A percentile compares a stretch with the other conserved stretches of the same genome.
phyloP scores from a whole-genome alignment of 805 yeast species.

The Kodamaea laetipori region DNA sequence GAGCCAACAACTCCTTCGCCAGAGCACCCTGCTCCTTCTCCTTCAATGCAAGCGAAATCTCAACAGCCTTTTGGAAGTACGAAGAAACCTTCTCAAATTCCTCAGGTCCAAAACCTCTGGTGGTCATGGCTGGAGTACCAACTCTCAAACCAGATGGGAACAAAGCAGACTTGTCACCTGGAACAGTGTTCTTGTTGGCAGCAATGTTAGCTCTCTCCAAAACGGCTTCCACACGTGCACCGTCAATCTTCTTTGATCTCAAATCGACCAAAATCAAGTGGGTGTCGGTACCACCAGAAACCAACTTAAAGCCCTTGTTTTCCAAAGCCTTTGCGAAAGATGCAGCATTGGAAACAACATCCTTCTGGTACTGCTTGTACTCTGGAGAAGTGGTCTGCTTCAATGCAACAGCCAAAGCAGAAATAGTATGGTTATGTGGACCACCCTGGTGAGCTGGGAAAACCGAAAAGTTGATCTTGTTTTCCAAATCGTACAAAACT shows the following conservation, averaged over 20 bases:
- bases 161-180: constrained; percentile 95
- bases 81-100: constrained; percentile 81
- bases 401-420: constrained; percentile 95
- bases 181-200: constrained; percentile 94
- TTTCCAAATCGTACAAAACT: constrained; percentile 86
- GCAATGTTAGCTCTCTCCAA: constrained; percentile 95
- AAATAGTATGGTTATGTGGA: constrained; percentile 98
- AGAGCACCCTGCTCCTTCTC: constrained; percentile 56
- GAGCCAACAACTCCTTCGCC: constrained; percentile 61
- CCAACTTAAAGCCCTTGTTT: constrained; percentile 73
- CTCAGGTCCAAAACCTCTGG: constrained; percentile 89
- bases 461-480: constrained; percentile 94
- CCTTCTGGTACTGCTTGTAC: constrained; percentile 84
- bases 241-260: constrained; percentile 44
- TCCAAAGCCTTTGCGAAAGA: constrained; percentile 75
- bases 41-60: constrained; percentile 63
- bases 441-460: constrained; percentile 99
- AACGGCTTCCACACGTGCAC: constrained; percentile 52
- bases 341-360: constrained; percentile 87
- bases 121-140: constrained; percentile 98
- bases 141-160: constrained; percentile 97
- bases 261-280: constrained; percentile 92
- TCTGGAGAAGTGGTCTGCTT: constrained; percentile 92
- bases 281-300: constrained; percentile 94
- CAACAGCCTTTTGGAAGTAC: constrained; percentile 79